Base-by-base conservation (phyloP, 2,329 filamentous ascomycete genomes). In the Pyrenophora graminea region DNA sequence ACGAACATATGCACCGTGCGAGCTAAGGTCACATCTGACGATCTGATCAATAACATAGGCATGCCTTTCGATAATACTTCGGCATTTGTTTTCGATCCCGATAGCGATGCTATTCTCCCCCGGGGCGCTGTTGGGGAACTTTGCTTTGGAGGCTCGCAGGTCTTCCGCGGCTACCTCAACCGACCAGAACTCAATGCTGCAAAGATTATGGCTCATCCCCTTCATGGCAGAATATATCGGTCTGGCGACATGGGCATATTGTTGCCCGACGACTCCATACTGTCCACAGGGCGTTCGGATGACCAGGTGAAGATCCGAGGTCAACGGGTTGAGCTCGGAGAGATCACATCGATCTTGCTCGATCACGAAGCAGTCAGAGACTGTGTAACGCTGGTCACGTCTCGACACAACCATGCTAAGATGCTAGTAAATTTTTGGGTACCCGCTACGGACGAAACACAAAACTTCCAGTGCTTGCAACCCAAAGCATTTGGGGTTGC, bases 1-100 rank as follows among this genome's bases (percentile, higher is more conserved):
- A 95, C 90, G 1, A 95, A 96, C 59, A 91, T 96, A 17, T 95
- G 90, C 72, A 91, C 88, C 0, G 82, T 93, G 7, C 86, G 86
- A 53, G 72, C 79, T 6, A 78, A 81, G 33, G 85, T 93, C 67
- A 72, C 76, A 0, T 58, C 62, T 0, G 73, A 76, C 0, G 84
- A 91, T 62, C 74, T 81, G 17, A 83, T 89, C 43, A 86, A 86
- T 54, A 91, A 92, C 60, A 85, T 96, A n/a, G 92, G 92, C 0
- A 80, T 78, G 52, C 82, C 85, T 0, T 83, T 96, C 23, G 75
- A 79, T 8, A 96, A 93, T 54, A 95, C 89, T 0, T 94, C 90
- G 0, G 81, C 83, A 0, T 84, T 91, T 51, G 84, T 95, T 1
- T 79, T 85, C 4, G 71, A 80, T 0, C 66, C 68, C 3, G 44